Evolutionary conservation across 2,329 filamentous ascomycete genomes (phyloP), one percentile per base, ranked within the genome.

Genomic region (Phaeosphaeriaceae sp.): DNA sequence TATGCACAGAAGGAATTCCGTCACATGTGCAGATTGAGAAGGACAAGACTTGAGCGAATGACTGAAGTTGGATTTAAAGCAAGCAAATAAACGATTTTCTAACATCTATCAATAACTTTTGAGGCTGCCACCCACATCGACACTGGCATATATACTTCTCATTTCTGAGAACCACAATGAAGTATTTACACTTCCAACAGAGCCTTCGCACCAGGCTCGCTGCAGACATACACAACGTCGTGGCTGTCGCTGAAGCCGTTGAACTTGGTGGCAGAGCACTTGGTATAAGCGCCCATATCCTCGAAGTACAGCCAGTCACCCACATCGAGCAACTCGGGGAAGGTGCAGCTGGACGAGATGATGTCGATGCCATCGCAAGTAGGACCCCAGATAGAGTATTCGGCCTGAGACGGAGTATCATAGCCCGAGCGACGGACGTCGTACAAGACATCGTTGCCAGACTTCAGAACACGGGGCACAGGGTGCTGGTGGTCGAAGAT

Each of bases 281-380:
- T 97, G 70, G 95, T 98, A 80, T 99, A 99, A 23, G 95, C 94
- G 55, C 95, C 95, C 95, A 99, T 99, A 62, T 97, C 89, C 82
- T 97, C 93, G 80, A 99, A 99, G 83, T 97, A 99, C 55, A 99
- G 85, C 95, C 95, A 99, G 79, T 99, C 95, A 53, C 95, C 95
- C 8, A 97, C 92, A 74, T 97, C 90, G 46, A 99, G 83, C 49
- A 91, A 86, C 54, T 91, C 88, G 32, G 88, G 82, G 72, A 97
- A 92, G 62, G 85, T 87, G 78, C 91, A 92, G 75, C 89, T 91
- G 77, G 92, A 88, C 51, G 91, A 88, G 80, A 99, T 97, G 78
- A 93, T 91, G 80, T 99, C 95, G 72, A 99, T 98, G 60, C 95
- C 94, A 76, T 99, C 95, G 76, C 95, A 99, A 17, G 95, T 98